Percentiles rank a stretch among this genome's conserved stretches.
These are phyloP conservation scores for Dioszegia aurantiaca DNA, from an alignment of 768 basidiomycete genomes.

Conservation along the genomic window DNA sequence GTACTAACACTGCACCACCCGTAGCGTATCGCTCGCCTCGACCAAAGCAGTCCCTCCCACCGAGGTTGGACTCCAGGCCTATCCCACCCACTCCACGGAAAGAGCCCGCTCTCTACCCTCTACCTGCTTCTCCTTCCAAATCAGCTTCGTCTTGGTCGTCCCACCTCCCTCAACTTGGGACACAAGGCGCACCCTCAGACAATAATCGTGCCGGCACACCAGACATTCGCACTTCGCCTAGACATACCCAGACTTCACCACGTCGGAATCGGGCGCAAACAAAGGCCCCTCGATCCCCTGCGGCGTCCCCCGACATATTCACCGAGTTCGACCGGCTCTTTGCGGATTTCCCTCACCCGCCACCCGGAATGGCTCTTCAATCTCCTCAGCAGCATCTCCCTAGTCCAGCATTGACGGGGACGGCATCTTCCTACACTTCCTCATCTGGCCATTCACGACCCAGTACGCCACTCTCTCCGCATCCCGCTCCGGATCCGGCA, in stretches of 20 bases:
- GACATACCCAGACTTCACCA: not conserved
- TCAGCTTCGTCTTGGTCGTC: conserved; percentile 12
- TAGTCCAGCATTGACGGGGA: conserved; percentile 1
- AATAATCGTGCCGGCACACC: conserved; percentile 3
- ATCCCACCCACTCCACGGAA: conserved; percentile 5
- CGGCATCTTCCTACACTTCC: not conserved
- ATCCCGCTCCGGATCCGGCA: conserved; percentile 3
- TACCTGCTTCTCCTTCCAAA: conserved; percentile 8
- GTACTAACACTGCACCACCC: not conserved
- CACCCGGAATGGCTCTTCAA: not conserved
- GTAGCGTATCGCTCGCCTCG: conserved; percentile 4
- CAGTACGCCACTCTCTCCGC: not conserved
- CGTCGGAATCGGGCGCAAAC: not conserved
- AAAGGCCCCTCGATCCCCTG: not conserved
- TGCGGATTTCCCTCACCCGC: conserved; percentile 13
- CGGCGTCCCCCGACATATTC: conserved; percentile 7
- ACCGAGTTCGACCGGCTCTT: conserved; percentile 11
- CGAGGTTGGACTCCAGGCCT: conserved; percentile 6
- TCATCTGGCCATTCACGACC: not conserved
- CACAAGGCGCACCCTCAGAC: too few relatives aligned
- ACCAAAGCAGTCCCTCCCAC: conserved; percentile 5
- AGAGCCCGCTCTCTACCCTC: not conserved
- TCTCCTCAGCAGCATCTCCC: not conserved
- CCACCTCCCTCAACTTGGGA: not conserved
- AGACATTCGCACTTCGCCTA: not conserved